Base-by-base conservation (phyloP, 2,329 filamentous ascomycete species). In the Penicillium sclerotiorum region DNA sequence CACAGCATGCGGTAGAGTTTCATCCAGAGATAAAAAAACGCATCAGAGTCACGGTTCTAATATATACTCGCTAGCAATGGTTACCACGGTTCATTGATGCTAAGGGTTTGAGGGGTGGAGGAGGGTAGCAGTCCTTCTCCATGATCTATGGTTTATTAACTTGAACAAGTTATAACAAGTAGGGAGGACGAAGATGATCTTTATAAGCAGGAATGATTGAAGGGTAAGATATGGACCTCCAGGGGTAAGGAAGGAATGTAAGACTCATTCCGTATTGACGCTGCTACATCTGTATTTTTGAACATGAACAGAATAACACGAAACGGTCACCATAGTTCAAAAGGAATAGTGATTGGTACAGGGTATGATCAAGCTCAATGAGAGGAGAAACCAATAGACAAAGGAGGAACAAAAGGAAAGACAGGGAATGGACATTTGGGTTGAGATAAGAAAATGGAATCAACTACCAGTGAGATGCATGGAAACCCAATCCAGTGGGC, bases 311-410 rank as follows among this genome's bases (percentile, higher is more conserved):
- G 45, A 49, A 46, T 39, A 43, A 44, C 50, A 47, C 36, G 30
- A 39, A 40, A 35, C 33, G 40, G 46, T 49, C 54, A 38, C 52
- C 47, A 52, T 45, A 20, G 23, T 40, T 32, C 47, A 58, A 52
- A 50, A 58, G 59, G 59, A 60, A 60, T 61, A 58, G 51, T 58
- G 59, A 54, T 61, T 60, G 56, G 45, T 61, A 61, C 59, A 61
- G 59, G 57, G 59, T 61, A 61, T 61, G 57, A 44, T 22, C 23
- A 43, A 45, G 30, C 32, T 27, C 39, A 43, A 44, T 8, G 45
- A 28, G 21, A 36, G 21, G 27, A 36, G 30, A 48, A 44, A 58
- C 49, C 35, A n/a, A n/a, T n/a, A 41, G 32, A 44, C 20, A 47
- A 46, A 27, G 15, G 22, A 21, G 20, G 22, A 41, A 54, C 7